Conservation (phyloP, 1,139 yeast genomes). For the Protomyces inouyei region DNA sequence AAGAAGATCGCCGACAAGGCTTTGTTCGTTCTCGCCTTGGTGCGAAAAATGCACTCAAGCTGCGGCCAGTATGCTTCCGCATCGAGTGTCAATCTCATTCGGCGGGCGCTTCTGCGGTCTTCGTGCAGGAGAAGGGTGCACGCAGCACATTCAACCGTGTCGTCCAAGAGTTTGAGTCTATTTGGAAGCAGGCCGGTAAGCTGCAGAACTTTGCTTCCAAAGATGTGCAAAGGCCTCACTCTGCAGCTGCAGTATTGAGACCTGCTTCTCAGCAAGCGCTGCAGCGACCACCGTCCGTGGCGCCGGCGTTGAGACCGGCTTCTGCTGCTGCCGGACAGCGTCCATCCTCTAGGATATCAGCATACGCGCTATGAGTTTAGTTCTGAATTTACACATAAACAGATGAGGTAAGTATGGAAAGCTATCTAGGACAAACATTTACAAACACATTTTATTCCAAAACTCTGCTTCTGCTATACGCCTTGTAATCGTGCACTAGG, state of each 20-base stretch:
- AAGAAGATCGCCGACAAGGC: slow-evolving; percentile 12
- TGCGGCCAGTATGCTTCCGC: slow-evolving; percentile 28
- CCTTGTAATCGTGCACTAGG: background rate
- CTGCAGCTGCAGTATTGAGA: background rate
- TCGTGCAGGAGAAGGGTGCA: slow-evolving; percentile 28
- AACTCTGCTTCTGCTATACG: background rate
- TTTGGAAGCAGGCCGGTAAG: background rate
- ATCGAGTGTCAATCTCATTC: slow-evolving; percentile 7
- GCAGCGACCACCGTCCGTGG: background rate
- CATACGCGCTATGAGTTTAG: background rate
- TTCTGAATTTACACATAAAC: background rate
- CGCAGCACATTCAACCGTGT: slow-evolving; percentile 22
- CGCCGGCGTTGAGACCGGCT: background rate
- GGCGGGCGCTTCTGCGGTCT: slow-evolving; percentile 23
- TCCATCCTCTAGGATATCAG: background rate
- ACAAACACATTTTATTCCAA: background rate
- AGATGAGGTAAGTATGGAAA: background rate
- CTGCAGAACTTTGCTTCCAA: background rate
- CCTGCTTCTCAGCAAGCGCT: background rate
- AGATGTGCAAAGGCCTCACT: background rate
- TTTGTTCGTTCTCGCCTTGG: slow-evolving; percentile 26
- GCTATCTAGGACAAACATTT: background rate
- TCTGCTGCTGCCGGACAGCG: background rate
- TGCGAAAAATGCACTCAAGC: slow-evolving; percentile 27
- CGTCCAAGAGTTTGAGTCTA: slow-evolving; percentile 17